Conservation (phyloP, 2,329 filamentous ascomycete genomes). For the Macrophomina pseudophaseolina region DNA sequence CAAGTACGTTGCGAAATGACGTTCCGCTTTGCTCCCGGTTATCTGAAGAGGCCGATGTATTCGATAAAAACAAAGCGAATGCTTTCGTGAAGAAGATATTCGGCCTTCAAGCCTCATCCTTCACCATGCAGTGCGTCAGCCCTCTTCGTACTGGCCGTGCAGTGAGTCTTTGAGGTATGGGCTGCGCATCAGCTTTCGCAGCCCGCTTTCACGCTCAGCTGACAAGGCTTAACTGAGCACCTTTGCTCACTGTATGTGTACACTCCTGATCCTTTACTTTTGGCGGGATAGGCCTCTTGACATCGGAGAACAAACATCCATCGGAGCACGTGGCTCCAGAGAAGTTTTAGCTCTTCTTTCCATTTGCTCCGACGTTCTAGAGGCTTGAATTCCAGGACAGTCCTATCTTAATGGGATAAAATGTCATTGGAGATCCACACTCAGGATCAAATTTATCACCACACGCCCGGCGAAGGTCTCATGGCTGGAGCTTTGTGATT, state of each 20-base stretch:
- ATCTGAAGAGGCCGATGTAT: not conserved
- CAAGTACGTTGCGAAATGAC: too few species aligned
- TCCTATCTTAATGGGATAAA: too few species aligned
- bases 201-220: too few species aligned
- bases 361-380: too few species aligned
- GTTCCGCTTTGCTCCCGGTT: too few species aligned
- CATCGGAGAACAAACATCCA: not conserved
- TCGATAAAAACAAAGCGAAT: conserved; percentile 37
- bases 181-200: too few species aligned
- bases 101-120: conserved; percentile 39
- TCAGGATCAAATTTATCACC: too few species aligned
- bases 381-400: too few species aligned
- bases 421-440: too few species aligned
- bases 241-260: not conserved
- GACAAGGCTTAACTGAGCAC: not conserved
- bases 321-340: not conserved
- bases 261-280: not conserved
- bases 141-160: conserved; percentile 34
- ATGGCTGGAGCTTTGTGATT: too few species aligned
- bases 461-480: too few species aligned
- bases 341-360: not conserved
- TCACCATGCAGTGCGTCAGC: conserved; percentile 38
- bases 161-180: conserved; percentile 48
- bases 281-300: not conserved
- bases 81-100: conserved; percentile 35